phyloP scores from a whole-genome alignment of 228 moss, liverwort and hornwort genomes.

The Sphagnum fallax region DNA sequence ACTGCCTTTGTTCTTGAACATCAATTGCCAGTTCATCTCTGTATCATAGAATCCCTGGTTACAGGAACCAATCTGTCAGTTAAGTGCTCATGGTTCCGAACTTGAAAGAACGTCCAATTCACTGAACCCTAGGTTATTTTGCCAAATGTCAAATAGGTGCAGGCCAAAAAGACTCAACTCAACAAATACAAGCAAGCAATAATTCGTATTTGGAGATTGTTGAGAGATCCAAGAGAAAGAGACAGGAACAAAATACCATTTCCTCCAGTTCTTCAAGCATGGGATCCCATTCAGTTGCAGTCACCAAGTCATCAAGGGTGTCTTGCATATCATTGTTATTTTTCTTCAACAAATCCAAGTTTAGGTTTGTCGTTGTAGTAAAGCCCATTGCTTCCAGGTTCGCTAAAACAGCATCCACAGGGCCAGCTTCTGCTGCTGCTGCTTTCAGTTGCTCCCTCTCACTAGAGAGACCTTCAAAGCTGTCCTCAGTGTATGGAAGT shows the following conservation, averaged over 20 bases:
- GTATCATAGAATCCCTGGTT: slow-evolving; percentile 68
- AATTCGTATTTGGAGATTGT: not conserved
- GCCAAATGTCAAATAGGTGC: too few species aligned
- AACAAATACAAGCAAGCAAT: too few species aligned
- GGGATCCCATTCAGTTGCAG: slow-evolving; percentile 82
- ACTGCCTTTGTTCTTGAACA: slow-evolving; percentile 86
- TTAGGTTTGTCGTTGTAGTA: slow-evolving; percentile 43
- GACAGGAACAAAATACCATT: slow-evolving; percentile 43
- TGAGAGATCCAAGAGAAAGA: not conserved
- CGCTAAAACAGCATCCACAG: slow-evolving; percentile 19
- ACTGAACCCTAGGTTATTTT: too few species aligned
- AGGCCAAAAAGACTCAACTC: too few species aligned
- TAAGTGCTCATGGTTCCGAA: too few species aligned
- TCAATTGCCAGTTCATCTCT: slow-evolving; percentile 66
- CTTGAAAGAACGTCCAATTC: too few species aligned
- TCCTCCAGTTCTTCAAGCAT: slow-evolving; percentile 85
- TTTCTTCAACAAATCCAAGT: slow-evolving; percentile 57
- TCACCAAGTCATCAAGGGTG: slow-evolving; percentile 70
- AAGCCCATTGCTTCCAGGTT: slow-evolving; percentile 81
- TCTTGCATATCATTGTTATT: slow-evolving; percentile 66
- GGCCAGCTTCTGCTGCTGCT: slow-evolving; percentile 10
- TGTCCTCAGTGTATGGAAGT: too few species aligned
- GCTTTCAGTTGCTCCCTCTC: slow-evolving; percentile 13
- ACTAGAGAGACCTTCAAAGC: too few species aligned
- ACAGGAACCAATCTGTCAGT: too few species aligned